phyloP scores from a whole-genome alignment of 805 yeast genomes.

The Wickerhamomyces kurtzmanii region DNA sequence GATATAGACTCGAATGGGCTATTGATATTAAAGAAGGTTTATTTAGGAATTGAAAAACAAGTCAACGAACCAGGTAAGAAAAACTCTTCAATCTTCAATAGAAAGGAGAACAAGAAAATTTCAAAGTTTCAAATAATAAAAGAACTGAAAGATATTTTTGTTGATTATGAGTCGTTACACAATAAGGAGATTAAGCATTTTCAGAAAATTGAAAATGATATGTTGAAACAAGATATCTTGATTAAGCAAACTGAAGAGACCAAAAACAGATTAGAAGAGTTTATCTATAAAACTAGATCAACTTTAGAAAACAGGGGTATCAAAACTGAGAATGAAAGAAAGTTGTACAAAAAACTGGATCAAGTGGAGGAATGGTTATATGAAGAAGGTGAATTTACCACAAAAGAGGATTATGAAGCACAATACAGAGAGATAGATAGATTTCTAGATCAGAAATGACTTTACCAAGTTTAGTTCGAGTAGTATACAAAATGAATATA shows the following conservation, averaged over 20 bases:
- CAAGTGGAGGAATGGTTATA: slow-evolving; percentile 82
- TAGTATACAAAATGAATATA: too few species aligned
- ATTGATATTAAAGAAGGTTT: background rate
- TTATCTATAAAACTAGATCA: slow-evolving; percentile 77
- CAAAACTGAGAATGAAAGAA: slow-evolving; percentile 60
- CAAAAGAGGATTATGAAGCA: slow-evolving; percentile 78
- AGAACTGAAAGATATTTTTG: too few species aligned
- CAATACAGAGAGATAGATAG: slow-evolving; percentile 73
- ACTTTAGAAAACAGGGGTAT: slow-evolving; percentile 69
- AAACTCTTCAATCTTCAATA: background rate
- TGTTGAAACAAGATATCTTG: slow-evolving; percentile 69
- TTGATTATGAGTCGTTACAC: background rate
- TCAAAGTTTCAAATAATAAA: too few species aligned
- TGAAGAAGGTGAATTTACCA: slow-evolving; percentile 75
- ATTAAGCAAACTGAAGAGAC: slow-evolving; percentile 84
- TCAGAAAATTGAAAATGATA: slow-evolving; percentile 55
- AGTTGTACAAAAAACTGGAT: slow-evolving; percentile 45
- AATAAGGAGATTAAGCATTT: slow-evolving; percentile 13
- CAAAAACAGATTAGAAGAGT: slow-evolving; percentile 80
- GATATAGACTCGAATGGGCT: background rate
- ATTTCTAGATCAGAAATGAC: too few species aligned
- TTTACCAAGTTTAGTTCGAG: too few species aligned
- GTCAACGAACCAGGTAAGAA: background rate
- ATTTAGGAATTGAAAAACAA: too few species aligned
- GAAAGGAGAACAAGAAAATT: background rate